These are phyloP conservation scores for Penicillium canescens DNA, from an alignment of 495 filamentous ascomycete species.

Conservation along the genomic window DNA sequence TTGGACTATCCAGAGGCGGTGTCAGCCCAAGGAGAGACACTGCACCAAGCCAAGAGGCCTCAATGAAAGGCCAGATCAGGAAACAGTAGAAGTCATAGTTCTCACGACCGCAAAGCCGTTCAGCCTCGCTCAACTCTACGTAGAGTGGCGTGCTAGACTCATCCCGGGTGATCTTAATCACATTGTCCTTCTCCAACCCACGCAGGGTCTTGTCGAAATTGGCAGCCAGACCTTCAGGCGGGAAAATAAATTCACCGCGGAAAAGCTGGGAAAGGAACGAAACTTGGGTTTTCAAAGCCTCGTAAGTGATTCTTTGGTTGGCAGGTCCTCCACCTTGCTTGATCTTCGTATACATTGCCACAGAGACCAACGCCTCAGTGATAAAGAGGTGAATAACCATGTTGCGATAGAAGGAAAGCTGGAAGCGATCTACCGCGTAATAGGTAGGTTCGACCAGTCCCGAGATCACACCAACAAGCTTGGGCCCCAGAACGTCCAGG, in stretches of 20 bases:
- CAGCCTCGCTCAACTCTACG: slow-evolving; percentile 72
- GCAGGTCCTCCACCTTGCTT: slow-evolving; percentile 84
- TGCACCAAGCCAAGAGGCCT: slow-evolving; percentile 86
- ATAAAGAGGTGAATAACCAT: slow-evolving; percentile 99
- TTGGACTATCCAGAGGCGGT: slow-evolving; percentile 60
- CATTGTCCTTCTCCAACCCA: slow-evolving; percentile 74
- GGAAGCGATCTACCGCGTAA: slow-evolving; percentile 93
- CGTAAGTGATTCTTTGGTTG: slow-evolving; percentile 75
- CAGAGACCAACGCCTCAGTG: slow-evolving; percentile 83
- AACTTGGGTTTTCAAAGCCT: slow-evolving; percentile 71
- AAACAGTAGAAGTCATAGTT: slow-evolving; percentile 99
- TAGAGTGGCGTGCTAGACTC: slow-evolving; percentile 54
- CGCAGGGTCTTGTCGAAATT: slow-evolving; percentile 79
- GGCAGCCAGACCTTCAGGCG: slow-evolving; percentile 72
- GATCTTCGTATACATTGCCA: slow-evolving; percentile 83
- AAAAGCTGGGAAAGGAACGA: slow-evolving; percentile 90
- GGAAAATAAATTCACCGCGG: slow-evolving; percentile 95
- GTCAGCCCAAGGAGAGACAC: slow-evolving; percentile 83
- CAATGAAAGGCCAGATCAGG: slow-evolving; percentile 96
- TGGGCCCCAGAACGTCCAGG: slow-evolving; percentile 84
- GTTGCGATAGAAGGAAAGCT: slow-evolving; percentile 95
- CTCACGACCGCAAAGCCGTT: slow-evolving; percentile 77
- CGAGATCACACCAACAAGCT: slow-evolving; percentile 76
- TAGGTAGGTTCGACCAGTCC: slow-evolving; percentile 86
- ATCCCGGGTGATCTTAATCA: slow-evolving; percentile 70